Evolutionary conservation across 2,329 filamentous ascomycete species (phyloP), one percentile per base, ranked within the genome.

Genomic region (Aspergillus luchuensis): DNA sequence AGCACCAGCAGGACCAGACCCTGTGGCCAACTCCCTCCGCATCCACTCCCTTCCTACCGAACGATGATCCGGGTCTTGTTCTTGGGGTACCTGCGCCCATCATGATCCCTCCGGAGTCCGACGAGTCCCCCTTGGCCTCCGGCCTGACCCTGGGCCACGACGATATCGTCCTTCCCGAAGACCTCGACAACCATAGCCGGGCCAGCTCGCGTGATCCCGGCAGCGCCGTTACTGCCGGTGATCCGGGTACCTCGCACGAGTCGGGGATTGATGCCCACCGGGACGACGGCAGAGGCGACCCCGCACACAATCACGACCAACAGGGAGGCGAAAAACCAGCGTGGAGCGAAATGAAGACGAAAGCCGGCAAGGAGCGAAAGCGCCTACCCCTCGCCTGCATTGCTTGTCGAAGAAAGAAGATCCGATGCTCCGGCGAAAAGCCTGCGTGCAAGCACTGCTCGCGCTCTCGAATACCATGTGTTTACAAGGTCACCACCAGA

Each of bases 401-500:
- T 70, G 93, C 93, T 39, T 99, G 95, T 72, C 87, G 95, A 36
- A 86, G 95, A 71, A 99, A 99, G 81, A 99, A 99, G 81, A 98
- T 99, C 65, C 88, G 94, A 56, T 99, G 95, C 75, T 98, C 94
- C 0, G 95, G 95, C 60, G 95, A 98, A 80, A 98, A 97, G 77
- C 95, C 95, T 2, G 91, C 93, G 0, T 99, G 95, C 82, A 97
- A 97, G 76, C 95, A 98, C 78, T 98, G 95, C 73, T 83, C 96
- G 61, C 87, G 93, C 59, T 96, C 94, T 55, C 87, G 94, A 47
- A 96, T 96, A 68, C 94, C 94, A 1, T 99, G 95, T 74, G 93
- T 98, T 4, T 99, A 98, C 83, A 98, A 98, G 73, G 92, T 97
- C 61, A 98, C 93, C 0, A 92, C 93, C 4, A 85, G 95, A 62